Base-by-base conservation (phyloP, 495 filamentous ascomycete species). In the Annulohypoxylon bovei region DNA sequence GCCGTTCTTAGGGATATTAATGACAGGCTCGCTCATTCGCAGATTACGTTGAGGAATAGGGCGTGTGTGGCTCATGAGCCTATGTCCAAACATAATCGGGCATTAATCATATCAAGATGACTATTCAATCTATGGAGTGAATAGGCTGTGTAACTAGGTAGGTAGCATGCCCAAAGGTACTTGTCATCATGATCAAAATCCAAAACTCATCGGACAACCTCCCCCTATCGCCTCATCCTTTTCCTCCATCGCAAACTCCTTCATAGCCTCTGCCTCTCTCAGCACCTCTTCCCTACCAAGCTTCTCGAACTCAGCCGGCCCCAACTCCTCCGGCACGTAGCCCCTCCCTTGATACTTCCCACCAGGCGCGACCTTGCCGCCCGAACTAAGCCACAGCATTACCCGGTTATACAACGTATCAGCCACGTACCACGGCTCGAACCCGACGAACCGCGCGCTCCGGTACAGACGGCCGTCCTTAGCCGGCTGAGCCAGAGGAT, bases 341-440 rank as follows among this genome's bases (percentile, higher is more conserved):
- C 89, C 89, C 9, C 78, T 54, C 64, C 83, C 88, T 69, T 82
- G 85, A 39, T 83, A 80, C 33, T 83, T 79, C 50, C 88, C 84
- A 8, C 87, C 87, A 0, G 87, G 86, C 42, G 85, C 47, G 35
- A 86, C 83, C 35, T 77, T 77, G 1, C 88, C 87, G 20, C 85
- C 72, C 3, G 80, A 68, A 80, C 79, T 85, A 1, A 86, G 81
- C 33, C 71, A 73, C 0, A 81, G 80, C 1, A 83, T 79, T 76
- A 83, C 86, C 18, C 86, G 79, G 62, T 85, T 86, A 80, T 80
- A 83, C 52, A 88, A 73, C 2, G 86, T 88, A 0, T 86, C 81
- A 30, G 85, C 83, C 23, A 89, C 81, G 64, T 91, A 90, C 74
- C 85, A 90, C 7, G 88, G 87, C 4, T 82, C 83, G 0, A 83